Percentiles rank a stretch among this genome's conserved stretches.
These are phyloP conservation scores for Phylloporus sp. DNA, from an alignment of 768 basidiomycete genomes.

Conservation along the genomic window DNA sequence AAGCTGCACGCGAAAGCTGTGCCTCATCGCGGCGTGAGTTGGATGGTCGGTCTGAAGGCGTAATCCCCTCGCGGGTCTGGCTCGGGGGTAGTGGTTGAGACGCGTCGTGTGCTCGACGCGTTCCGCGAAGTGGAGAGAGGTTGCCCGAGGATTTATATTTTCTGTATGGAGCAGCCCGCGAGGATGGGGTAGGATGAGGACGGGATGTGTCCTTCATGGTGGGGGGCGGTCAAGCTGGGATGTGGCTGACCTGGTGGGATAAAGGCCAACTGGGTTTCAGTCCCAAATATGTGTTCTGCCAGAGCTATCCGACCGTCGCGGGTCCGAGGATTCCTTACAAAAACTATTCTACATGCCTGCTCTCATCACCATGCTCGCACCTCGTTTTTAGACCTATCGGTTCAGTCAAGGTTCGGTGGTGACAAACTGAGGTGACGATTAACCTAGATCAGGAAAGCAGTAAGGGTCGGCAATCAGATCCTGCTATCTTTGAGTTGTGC, in stretches of 20 bases:
- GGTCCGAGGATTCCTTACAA: not conserved
- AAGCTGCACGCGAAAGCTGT: constrained; percentile 1
- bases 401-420: too few relatives aligned
- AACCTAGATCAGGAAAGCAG: too few relatives aligned
- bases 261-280: constrained; percentile 6
- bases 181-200: constrained; percentile 8
- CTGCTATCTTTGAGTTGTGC: too few relatives aligned
- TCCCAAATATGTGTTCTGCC: not conserved
- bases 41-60: constrained; percentile 6
- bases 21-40: constrained; percentile 1
- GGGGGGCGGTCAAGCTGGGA: constrained; percentile 5
- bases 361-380: too few relatives aligned
- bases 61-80: not conserved
- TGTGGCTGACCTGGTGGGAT: constrained; percentile 16
- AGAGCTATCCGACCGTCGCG: constrained; percentile 8
- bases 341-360: too few relatives aligned
- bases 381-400: too few relatives aligned
- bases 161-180: constrained; percentile 17
- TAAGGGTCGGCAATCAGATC: too few relatives aligned
- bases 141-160: constrained; percentile 7
- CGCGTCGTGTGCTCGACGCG: constrained; percentile 14
- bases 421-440: too few relatives aligned
- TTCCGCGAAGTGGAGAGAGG: constrained; percentile 7
- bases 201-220: constrained; percentile 25
- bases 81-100: constrained; percentile 1